Conservation (phyloP, 371 early-diverging fungal genomes). For the Mucor velutinosus region DNA sequence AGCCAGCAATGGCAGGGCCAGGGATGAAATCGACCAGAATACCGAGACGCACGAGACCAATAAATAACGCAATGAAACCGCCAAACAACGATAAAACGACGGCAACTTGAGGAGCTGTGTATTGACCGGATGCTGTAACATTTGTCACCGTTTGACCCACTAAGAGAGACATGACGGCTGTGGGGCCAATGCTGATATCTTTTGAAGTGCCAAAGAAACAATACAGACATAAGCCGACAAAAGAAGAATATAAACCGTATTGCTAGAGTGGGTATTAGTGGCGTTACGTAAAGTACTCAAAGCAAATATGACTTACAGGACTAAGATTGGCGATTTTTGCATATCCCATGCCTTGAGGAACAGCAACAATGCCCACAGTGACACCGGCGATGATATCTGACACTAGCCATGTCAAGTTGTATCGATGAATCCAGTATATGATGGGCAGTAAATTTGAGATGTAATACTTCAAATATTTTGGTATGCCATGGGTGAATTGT, state of each 20-base stretch:
- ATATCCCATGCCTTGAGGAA: conserved; percentile 87
- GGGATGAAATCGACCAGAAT: conserved; percentile 88
- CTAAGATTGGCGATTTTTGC: conserved; percentile 84
- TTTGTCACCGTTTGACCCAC: conserved; percentile 67
- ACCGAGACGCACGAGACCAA: conserved; percentile 80
- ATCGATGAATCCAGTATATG: conserved; percentile 69
- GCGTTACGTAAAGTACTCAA: background rate
- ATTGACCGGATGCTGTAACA: conserved; percentile 39
- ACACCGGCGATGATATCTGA: conserved; percentile 85
- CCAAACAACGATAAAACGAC: conserved; percentile 58
- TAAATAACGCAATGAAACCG: conserved; percentile 58
- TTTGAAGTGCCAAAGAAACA: conserved; percentile 83
- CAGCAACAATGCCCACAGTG: conserved; percentile 85
- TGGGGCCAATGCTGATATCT: conserved; percentile 87
- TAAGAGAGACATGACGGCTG: conserved; percentile 82
- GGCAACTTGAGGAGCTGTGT: conserved; percentile 49
- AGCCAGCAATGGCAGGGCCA: conserved; percentile 71
- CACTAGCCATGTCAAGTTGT: conserved; percentile 75
- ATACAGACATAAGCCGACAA: conserved; percentile 48
- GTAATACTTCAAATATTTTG: conserved; percentile 16
- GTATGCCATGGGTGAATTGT: conserved; percentile 8
- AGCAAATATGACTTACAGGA: conserved; percentile 27
- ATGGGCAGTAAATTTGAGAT: conserved; percentile 60
- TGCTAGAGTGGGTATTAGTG: conserved; percentile 17
- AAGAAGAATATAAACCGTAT: conserved; percentile 80